Evolutionary conservation across 495 filamentous ascomycete genomes (phyloP).

Genomic region (Hypoxylon fuscum): DNA sequence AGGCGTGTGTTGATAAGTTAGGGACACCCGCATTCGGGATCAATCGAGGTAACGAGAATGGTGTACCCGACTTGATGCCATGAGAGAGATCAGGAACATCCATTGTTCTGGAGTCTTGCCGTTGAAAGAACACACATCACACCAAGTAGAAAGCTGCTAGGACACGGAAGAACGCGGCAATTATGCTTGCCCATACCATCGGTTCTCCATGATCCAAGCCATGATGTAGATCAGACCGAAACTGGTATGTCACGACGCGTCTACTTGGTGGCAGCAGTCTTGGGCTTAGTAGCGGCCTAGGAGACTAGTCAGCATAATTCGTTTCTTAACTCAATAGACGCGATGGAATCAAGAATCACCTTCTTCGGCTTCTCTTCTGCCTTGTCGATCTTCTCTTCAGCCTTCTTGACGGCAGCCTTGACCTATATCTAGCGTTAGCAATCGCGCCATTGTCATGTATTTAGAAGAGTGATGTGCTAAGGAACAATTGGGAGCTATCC

Average conservation of each 20-base stretch:
- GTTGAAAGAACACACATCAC: conserved; percentile 1
- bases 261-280: conserved; percentile 55
- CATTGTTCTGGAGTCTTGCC: background rate
- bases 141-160: background rate
- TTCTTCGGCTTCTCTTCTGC: conserved; percentile 27
- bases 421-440: conserved; percentile 51
- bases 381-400: conserved; percentile 36
- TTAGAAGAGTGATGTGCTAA: conserved; percentile 4
- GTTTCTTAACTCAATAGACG: background rate
- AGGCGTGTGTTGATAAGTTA: background rate
- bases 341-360: conserved; percentile 4
- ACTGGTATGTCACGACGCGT: conserved; percentile 2
- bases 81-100: background rate
- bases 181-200: conserved; percentile 1
- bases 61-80: background rate
- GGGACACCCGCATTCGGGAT: background rate
- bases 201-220: background rate
- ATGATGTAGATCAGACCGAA: background rate
- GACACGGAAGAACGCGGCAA: background rate
- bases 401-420: conserved; percentile 59
- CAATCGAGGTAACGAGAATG: background rate
- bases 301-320: conserved; percentile 1
- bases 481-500: background rate
- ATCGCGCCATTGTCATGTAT: background rate
- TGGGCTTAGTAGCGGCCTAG: conserved; percentile 45